A percentile compares a stretch with the other conserved stretches of the same genome.
These are phyloP conservation scores for Solanum hybrid DNA, from an alignment of 305 asterid species.

Conservation along the genomic window DNA sequence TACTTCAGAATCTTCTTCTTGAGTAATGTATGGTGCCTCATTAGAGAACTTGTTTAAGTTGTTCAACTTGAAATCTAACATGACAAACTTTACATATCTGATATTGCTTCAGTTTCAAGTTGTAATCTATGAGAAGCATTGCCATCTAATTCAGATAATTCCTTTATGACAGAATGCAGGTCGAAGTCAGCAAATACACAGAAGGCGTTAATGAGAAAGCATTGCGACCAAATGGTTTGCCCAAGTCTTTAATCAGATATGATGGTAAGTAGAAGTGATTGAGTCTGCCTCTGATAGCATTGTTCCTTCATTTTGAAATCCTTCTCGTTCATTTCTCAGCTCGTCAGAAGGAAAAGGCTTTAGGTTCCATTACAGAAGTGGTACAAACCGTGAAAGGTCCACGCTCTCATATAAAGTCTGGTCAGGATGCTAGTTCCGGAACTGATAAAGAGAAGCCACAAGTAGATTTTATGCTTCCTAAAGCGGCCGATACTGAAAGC, in stretches of 20 bases:
- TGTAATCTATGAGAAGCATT: not conserved
- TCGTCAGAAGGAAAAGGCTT: constrained; percentile 93
- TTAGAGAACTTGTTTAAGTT: not conserved
- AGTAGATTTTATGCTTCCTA: constrained; percentile 60
- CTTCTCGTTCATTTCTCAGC: constrained; percentile 38
- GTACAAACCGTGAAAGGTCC: constrained; percentile 85
- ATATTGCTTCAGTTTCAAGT: not conserved
- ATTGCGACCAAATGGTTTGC: constrained; percentile 87
- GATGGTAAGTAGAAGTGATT: constrained; percentile 43
- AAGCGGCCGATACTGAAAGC: constrained; percentile 37
- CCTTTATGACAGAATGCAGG: constrained; percentile 78
- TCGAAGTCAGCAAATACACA: constrained; percentile 98
- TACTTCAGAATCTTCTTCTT: not conserved
- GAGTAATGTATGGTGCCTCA: not conserved
- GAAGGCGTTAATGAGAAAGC: constrained; percentile 80
- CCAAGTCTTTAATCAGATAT: constrained; percentile 88
- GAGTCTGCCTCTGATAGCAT: constrained; percentile 4
- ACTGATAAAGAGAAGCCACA: constrained; percentile 29
- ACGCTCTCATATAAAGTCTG: constrained; percentile 43
- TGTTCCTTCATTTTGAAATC: constrained; percentile 8
- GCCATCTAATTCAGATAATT: constrained; percentile 2
- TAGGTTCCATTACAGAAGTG: constrained; percentile 78
- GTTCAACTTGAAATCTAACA: not conserved
- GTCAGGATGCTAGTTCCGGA: constrained; percentile 29
- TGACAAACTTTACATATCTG: not conserved